Base-by-base conservation (phyloP, 2,329 filamentous ascomycete species). In the Talaromyces sp. region DNA sequence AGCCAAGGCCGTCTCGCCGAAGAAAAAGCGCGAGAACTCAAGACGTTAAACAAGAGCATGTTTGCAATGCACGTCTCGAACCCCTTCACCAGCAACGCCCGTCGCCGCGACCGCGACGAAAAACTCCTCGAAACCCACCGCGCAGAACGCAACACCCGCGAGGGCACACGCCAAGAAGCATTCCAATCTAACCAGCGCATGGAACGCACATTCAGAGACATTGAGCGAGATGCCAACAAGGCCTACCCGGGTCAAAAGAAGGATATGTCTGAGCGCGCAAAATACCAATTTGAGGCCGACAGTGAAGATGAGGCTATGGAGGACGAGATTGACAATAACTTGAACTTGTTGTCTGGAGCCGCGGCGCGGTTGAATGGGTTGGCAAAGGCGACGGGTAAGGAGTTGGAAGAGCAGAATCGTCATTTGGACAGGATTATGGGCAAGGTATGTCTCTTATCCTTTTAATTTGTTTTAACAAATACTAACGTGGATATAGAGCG, bases 31-130 rank as follows among this genome's bases (percentile, higher is more conserved):
- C 86, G 88, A 57, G 92, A 97, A 74, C 82, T 97, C 43, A 94
- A 94, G 81, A 91, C 87, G 0, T 82, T 96, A 59, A 96, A 97
- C 78, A 84, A 90, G 68, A 93, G 89, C 81, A 96, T 97, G 92
- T 97, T 97, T 73, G 90, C 91, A 5, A 86, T 93, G 25, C 90
- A 93, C 72, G 89, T 93, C 31, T 83, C 83, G 62, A 92, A 92
- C 71, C 90, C 90, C 0, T 92, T 97, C 75, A 95, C 91, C 0
- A 87, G 87, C 15, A 87, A 86, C 68, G 85, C 84, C 69, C 85
- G 89, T 52, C 85, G 84, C 33, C 82, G 84, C 63, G 87, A 86
- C 65, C 85, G 87, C 47, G 91, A 95, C 69, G 83, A 89, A 60
- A 83, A 86, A 63, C 85, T 91, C 52, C 81, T 96, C 72, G 87